Conservation (phyloP, 2,329 filamentous ascomycete species). For the Verticillium alfalfae region DNA sequence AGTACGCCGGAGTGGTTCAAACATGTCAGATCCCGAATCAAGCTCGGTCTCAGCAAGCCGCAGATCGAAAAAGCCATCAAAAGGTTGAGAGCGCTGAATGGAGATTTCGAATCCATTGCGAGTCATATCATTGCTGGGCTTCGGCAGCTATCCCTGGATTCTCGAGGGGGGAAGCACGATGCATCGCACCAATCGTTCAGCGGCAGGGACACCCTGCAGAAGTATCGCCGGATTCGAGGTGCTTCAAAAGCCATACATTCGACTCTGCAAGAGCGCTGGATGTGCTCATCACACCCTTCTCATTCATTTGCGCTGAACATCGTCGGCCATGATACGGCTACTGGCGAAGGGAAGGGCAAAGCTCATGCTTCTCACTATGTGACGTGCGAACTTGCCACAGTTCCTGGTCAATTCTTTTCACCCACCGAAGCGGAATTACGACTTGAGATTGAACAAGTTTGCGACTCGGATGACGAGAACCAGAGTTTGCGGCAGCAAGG, state of each 20-base stretch:
- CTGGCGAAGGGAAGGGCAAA: background rate
- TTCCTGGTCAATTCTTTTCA: background rate
- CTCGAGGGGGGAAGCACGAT: background rate
- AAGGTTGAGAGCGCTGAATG: constrained; percentile 9
- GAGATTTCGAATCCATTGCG: constrained; percentile 13
- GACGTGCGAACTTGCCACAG: background rate
- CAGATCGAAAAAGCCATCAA: constrained; percentile 3
- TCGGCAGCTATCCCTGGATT: background rate
- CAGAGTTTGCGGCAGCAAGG: background rate
- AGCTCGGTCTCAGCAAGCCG: constrained; percentile 4
- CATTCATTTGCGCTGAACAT: background rate
- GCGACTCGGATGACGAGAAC: constrained; percentile 6
- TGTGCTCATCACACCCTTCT: background rate
- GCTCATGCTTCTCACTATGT: background rate
- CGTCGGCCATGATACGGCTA: background rate
- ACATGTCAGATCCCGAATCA: constrained; percentile 2
- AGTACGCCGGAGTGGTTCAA: background rate
- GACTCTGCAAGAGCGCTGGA: background rate
- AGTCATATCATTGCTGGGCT: constrained; percentile 5
- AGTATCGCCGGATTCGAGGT: constrained; percentile 1
- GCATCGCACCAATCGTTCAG: background rate
- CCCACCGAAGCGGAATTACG: background rate
- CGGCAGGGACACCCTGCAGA: background rate
- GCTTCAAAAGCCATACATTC: constrained; percentile 1
- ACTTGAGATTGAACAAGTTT: constrained; percentile 10